Percentiles rank a stretch among this genome's conserved stretches.
Conservation (phyloP, 164 flowering plant genomes). For the Nelumbo lutea region DNA sequence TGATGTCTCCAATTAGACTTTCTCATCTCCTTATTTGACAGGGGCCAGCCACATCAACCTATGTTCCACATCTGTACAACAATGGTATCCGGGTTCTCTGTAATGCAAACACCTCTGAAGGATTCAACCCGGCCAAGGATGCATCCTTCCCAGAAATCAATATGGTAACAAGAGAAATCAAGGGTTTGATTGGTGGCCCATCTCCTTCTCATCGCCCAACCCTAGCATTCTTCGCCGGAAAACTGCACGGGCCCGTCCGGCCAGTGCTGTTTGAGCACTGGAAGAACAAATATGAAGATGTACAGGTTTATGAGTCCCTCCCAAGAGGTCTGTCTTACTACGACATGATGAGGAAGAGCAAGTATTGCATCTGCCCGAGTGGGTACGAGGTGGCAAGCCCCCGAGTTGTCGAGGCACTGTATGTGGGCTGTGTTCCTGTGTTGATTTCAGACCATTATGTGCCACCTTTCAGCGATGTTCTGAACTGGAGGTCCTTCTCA, state of each 20-base stretch:
- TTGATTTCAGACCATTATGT: slow-evolving; percentile 19
- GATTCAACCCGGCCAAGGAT: slow-evolving; percentile 20
- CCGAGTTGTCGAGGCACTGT: slow-evolving; percentile 17
- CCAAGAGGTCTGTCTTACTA: slow-evolving; percentile 6
- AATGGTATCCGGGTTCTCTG: slow-evolving; percentile 24
- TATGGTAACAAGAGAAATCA: slow-evolving; percentile 13
- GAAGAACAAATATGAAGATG: slow-evolving; percentile 16
- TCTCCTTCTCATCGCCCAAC: slow-evolving; percentile 18
- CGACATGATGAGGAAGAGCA: slow-evolving; percentile 21
- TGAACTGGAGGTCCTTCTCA: slow-evolving; percentile 21
- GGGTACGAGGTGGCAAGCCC: slow-evolving; percentile 27
- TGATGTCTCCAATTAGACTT: too few species aligned
- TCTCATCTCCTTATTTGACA: slow-evolving; percentile 3
- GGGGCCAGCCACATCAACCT: slow-evolving; percentile 27
- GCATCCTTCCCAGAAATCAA: slow-evolving; percentile 20
- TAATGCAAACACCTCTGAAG: slow-evolving; percentile 21
- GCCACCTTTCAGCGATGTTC: slow-evolving; percentile 19
- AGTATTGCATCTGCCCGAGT: slow-evolving; percentile 20
- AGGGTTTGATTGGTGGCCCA: slow-evolving; percentile 19
- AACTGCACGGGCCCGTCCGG: slow-evolving; percentile 18
- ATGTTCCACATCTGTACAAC: slow-evolving; percentile 21
- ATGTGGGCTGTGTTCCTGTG: slow-evolving; percentile 19
- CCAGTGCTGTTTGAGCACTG: slow-evolving; percentile 20
- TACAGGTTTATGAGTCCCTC: slow-evolving; percentile 4
- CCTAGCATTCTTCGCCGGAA: slow-evolving; percentile 22